Percentiles rank a stretch among this genome's conserved stretches.
Evolutionary conservation across 176 grass and related monocot genomes (phyloP).

Genomic region (Triticum monococcum): DNA sequence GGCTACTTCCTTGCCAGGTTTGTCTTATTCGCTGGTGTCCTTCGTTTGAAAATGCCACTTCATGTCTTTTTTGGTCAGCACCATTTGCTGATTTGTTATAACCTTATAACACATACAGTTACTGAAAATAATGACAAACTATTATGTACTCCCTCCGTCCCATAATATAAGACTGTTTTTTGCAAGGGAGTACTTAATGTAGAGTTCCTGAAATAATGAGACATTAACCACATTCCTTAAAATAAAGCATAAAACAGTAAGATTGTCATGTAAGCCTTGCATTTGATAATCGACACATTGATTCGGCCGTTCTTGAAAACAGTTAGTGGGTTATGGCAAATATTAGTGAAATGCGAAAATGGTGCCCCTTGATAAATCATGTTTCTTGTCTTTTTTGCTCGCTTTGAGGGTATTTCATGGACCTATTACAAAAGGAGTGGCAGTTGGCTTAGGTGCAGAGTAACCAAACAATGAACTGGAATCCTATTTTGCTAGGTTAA

Average conservation of each 20-base stretch:
- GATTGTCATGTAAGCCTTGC: background rate
- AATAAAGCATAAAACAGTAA: background rate
- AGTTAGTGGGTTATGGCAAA: background rate
- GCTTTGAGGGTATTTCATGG: background rate
- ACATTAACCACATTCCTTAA: background rate
- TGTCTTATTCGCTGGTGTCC: constrained; percentile 24
- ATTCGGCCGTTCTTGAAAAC: background rate
- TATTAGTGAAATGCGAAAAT: constrained; percentile 4
- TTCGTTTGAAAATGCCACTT: background rate
- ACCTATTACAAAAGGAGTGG: background rate
- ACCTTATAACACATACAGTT: background rate
- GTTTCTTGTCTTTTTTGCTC: background rate
- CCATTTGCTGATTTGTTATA: background rate
- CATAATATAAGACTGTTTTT: too few species aligned
- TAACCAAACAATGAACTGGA: background rate
- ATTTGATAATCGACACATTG: constrained; percentile 3
- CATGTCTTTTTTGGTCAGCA: background rate
- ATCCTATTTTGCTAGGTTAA: constrained; percentile 19
- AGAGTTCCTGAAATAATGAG: background rate
- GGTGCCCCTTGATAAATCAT: background rate
- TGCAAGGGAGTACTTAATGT: too few species aligned
- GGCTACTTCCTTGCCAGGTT: constrained; percentile 86
- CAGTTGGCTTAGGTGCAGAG: background rate
- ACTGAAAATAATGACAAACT: background rate
- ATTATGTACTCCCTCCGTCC: background rate